A percentile compares a stretch with the other conserved stretches of the same genome.
phyloP scores from a whole-genome alignment of 352 stramenopile genomes.

The Phytophthora capsici region DNA sequence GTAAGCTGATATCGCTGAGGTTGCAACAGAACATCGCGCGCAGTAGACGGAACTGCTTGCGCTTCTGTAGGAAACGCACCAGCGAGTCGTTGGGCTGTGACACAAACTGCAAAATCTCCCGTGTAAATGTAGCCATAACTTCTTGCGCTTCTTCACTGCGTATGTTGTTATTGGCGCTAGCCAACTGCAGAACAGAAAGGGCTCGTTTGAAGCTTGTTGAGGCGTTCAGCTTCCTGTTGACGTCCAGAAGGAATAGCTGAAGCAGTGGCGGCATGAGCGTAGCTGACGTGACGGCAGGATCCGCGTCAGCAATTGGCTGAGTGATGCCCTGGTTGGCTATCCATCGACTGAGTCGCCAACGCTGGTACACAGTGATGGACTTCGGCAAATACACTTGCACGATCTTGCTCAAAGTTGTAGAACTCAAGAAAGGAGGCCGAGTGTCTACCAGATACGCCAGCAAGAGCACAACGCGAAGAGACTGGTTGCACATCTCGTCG shows the following conservation, averaged over 20 bases:
- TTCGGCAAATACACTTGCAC: constrained; percentile 57
- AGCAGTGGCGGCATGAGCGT: constrained; percentile 65
- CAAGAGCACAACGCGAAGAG: constrained; percentile 70
- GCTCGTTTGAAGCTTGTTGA: constrained; percentile 60
- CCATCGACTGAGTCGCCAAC: constrained; percentile 70
- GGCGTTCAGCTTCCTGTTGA: constrained; percentile 57
- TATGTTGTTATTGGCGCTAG: constrained; percentile 45
- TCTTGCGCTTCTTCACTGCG: constrained; percentile 62
- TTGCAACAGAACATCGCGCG: constrained; percentile 73
- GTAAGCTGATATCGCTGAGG: constrained; percentile 64
- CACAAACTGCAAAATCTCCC: constrained; percentile 61
- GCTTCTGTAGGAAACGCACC: constrained; percentile 69
- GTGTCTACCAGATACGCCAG: constrained; percentile 69
- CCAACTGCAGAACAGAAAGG: constrained; percentile 50
- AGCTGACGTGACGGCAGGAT: constrained; percentile 42
- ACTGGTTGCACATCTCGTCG: constrained; percentile 68
- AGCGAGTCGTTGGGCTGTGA: constrained; percentile 62
- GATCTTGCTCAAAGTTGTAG: constrained; percentile 47
- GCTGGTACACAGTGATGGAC: constrained; percentile 73
- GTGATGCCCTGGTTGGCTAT: constrained; percentile 65
- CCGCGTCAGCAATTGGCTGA: constrained; percentile 50
- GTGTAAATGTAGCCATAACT: constrained; percentile 60
- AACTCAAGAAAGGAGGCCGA: constrained; percentile 57
- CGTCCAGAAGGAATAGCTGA: constrained; percentile 67
- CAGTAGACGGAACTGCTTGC: constrained; percentile 68